phyloP scores from a whole-genome alignment of 2,329 filamentous ascomycete species.

The Colletotrichum scovillei region DNA sequence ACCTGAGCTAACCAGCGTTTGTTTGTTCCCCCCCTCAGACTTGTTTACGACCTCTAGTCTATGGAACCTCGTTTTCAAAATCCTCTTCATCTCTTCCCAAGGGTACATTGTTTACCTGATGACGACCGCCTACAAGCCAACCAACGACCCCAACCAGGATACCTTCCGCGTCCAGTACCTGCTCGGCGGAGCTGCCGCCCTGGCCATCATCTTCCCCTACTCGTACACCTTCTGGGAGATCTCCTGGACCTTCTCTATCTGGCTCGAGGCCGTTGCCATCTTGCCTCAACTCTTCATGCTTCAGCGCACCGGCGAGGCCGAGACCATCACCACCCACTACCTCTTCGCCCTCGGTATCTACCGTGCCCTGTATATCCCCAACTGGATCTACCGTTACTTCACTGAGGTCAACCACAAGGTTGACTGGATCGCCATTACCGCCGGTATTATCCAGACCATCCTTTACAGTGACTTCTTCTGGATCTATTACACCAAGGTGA shows the following conservation, averaged over 20 bases:
- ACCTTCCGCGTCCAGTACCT: constrained; percentile 98
- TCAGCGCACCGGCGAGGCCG: constrained; percentile 95
- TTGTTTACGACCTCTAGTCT: constrained; percentile 85
- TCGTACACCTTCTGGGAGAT: constrained; percentile 87
- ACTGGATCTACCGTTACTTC: constrained; percentile 95
- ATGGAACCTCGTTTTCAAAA: constrained; percentile 96
- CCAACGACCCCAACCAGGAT: constrained; percentile 95
- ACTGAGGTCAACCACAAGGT: constrained; percentile 77
- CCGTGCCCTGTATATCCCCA: constrained; percentile 95
- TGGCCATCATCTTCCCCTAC: constrained; percentile 88
- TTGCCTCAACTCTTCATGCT: constrained; percentile 98
- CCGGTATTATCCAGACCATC: constrained; percentile 92
- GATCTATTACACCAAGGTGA: constrained; percentile 97
- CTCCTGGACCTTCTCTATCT: constrained; percentile 97
- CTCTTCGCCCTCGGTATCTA: constrained; percentile 93
- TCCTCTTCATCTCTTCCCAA: constrained; percentile 91
- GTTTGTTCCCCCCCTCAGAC: constrained; percentile 64
- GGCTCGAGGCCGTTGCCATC: constrained; percentile 97
- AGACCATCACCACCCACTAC: constrained; percentile 99
- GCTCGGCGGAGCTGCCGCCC: constrained; percentile 80
- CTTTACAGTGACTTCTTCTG: constrained; percentile 99
- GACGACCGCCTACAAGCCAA: constrained; percentile 97
- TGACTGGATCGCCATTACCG: constrained; percentile 88
- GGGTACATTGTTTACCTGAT: constrained; percentile 98
- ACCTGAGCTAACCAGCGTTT: constrained; percentile 24